Percentiles rank a stretch among this genome's conserved stretches.
These are phyloP conservation scores for Diaporthe citriasiana DNA, from an alignment of 2,329 filamentous ascomycete species.

Conservation along the genomic window DNA sequence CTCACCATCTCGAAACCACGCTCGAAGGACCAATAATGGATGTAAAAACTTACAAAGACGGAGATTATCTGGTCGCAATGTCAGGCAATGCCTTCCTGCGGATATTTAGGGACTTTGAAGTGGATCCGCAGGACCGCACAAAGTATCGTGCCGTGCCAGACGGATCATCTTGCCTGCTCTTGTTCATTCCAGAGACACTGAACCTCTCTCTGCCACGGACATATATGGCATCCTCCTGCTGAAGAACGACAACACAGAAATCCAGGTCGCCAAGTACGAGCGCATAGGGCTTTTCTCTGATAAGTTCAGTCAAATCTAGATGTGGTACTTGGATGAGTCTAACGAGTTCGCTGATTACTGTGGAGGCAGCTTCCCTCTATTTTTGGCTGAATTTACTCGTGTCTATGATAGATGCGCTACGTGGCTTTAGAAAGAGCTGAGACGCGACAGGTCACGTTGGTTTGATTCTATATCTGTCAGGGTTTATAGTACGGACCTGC, in stretches of 20 bases:
- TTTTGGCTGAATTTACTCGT: not conserved
- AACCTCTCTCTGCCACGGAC: not conserved
- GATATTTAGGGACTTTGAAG: not conserved
- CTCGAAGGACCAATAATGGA: slow-evolving; percentile 1
- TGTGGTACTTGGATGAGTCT: not conserved
- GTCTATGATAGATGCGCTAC: too few relatives aligned
- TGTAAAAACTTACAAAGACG: not conserved
- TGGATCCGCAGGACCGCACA: not conserved
- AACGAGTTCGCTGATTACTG: not conserved
- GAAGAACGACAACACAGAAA: not conserved
- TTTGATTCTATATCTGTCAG: not conserved
- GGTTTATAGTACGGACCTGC: too few relatives aligned
- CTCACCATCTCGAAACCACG: not conserved
- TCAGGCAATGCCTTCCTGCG: not conserved
- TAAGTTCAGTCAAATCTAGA: fast-evolving
- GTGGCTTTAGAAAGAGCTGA: not conserved
- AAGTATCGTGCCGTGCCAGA: not conserved
- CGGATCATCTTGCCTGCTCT: not conserved
- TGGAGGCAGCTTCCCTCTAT: not conserved
- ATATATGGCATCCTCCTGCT: not conserved
- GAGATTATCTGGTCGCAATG: not conserved
- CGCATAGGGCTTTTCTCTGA: not conserved
- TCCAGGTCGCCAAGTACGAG: not conserved
- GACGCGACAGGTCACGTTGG: not conserved
- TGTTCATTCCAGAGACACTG: not conserved